Base-by-base conservation (phyloP, 2,329 filamentous ascomycete genomes). In the Coniochaeta ligniaria region DNA sequence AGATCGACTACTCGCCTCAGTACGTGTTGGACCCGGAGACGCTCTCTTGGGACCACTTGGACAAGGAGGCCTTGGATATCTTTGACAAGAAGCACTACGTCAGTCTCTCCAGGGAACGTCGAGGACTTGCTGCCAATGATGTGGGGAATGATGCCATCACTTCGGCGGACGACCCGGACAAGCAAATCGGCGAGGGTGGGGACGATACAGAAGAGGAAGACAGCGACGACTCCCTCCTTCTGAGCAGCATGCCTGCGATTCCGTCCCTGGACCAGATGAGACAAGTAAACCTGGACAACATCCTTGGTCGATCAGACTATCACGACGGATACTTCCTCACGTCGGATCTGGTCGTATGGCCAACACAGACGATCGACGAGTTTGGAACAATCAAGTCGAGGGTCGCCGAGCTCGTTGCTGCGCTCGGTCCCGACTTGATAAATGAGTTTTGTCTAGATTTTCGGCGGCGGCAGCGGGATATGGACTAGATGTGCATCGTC, bases 1-100 rank as follows among this genome's bases (percentile, higher is more conserved):
- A 95, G 76, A 88, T 87, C 61, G 88, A 92, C 69, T 95, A 90
- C 71, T 78, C 80, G 12, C 90, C 90, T 1, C 89, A 92, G 69
- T 84, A 87, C 67, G 81, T 95, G 12, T 79, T 94, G 12, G 88
- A 93, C 64, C 88, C 89, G 0, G 83, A 86, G 63, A 81, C 80
- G 0, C 77, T 87, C 63, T 70, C 74, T 9, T 92, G 89, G 88
- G 78, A 87, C 63, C 75, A 76, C 0, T 70, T 91, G 22, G 81
- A 86, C 64, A 74, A 78, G 38, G 74, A 78, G 3, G 69, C 84
- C 1, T 70, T 86, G 55, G 71, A 67, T 2, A 66, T 81, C 9
- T 75, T 82, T 36, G 83, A 88, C 63, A 73, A 75, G 60, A 80
- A 83, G 59, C 74, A 82, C 1, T 92, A 87, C 65, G 75, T 84